Percentiles rank a stretch among this genome's conserved stretches.
Evolutionary conservation across 139 green algal genomes (phyloP).

Genomic region (Trebouxia sp.): DNA sequence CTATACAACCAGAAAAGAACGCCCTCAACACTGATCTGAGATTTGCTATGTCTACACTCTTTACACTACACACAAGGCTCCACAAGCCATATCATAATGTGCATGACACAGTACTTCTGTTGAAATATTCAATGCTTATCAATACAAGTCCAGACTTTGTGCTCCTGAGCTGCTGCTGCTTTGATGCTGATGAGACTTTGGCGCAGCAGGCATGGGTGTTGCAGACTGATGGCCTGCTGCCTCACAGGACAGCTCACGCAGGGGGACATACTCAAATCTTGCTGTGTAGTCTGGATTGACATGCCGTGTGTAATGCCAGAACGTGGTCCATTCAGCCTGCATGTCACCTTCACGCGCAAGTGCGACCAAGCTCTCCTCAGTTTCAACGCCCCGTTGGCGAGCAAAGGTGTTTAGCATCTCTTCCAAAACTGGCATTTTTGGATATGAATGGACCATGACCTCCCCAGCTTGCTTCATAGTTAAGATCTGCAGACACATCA

Average conservation of each 20-base stretch:
- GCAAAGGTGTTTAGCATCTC: slow-evolving; percentile 8
- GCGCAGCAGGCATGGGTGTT: too few relatives aligned
- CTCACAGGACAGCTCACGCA: background rate
- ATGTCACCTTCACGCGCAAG: background rate
- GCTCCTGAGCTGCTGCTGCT: too few relatives aligned
- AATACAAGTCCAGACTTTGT: too few relatives aligned
- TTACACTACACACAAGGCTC: too few relatives aligned
- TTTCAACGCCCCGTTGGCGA: background rate
- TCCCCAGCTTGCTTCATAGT: slow-evolving; percentile 5
- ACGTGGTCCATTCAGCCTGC: background rate
- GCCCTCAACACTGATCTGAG: too few relatives aligned
- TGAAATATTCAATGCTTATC: too few relatives aligned
- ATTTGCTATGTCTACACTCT: too few relatives aligned
- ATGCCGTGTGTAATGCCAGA: background rate
- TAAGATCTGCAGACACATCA: background rate
- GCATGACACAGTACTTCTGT: too few relatives aligned
- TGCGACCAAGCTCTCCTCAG: background rate
- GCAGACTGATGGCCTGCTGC: too few relatives aligned
- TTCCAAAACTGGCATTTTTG: slow-evolving; percentile 4
- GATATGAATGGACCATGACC: background rate
- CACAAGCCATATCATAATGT: too few relatives aligned
- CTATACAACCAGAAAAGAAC: too few relatives aligned
- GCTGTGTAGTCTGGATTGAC: background rate
- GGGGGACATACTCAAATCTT: background rate
- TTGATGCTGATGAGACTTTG: too few relatives aligned